phyloP scores from a whole-genome alignment of 352 stramenopile species.

The Pilasporangium apinafurcum region DNA sequence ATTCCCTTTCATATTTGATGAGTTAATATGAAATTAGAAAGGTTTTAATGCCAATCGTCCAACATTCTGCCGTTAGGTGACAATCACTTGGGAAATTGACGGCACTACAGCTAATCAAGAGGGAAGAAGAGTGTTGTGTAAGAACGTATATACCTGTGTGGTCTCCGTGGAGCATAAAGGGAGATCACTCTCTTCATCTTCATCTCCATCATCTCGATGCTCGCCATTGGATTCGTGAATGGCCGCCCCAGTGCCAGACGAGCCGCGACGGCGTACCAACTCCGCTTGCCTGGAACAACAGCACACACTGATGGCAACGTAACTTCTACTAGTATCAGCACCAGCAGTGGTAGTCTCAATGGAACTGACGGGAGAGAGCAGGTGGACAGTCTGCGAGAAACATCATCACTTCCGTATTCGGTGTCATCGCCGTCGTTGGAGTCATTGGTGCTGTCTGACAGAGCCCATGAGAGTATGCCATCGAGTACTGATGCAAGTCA shows the following conservation, averaged over 20 bases:
- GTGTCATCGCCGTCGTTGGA: slow-evolving; percentile 4
- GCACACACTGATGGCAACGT: slow-evolving; percentile 7
- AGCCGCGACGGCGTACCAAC: slow-evolving; percentile 54
- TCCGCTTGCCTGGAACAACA: slow-evolving; percentile 8
- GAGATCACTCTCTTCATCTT: no score
- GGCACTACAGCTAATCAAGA: no score
- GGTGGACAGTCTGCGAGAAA: background rate
- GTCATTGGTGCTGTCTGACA: slow-evolving; percentile 1
- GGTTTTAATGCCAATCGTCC: no score
- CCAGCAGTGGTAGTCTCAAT: background rate
- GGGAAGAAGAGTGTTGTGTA: no score
- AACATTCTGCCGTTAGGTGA: no score
- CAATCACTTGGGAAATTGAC: no score
- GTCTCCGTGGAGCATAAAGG: no score
- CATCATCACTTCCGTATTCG: slow-evolving; percentile 6
- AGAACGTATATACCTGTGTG: no score
- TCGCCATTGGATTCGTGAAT: slow-evolving; percentile 22
- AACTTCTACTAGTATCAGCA: slow-evolving; percentile 3
- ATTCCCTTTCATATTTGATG: no score
- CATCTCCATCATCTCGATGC: background rate
- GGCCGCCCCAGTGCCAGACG: slow-evolving; percentile 38
- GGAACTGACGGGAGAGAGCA: background rate
- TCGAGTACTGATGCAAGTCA: background rate
- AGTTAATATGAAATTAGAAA: no score
- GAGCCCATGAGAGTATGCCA: background rate